Percentiles rank a stretch among this genome's conserved stretches.
phyloP scores from a whole-genome alignment of 192 early-diverging fungal genomes.

The Gorgonomyces haynaldii region DNA sequence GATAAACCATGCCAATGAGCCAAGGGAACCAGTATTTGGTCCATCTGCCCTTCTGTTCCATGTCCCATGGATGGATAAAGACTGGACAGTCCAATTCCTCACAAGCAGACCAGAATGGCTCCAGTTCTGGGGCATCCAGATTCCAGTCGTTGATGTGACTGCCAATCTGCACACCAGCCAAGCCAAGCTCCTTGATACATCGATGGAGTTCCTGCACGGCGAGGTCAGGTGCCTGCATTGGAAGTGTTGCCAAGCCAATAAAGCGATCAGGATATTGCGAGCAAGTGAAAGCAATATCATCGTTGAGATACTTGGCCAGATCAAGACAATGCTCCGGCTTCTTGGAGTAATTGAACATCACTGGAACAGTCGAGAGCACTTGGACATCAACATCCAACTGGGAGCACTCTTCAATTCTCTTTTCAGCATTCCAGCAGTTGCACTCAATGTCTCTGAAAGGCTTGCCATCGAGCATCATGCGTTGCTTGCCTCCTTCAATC shows the following conservation, averaged over 20 bases:
- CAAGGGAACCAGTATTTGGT: conserved; percentile 62
- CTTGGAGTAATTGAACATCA: conserved; percentile 42
- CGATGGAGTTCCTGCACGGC: conserved; percentile 51
- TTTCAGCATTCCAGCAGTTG: conserved; percentile 58
- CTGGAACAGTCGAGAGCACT: conserved; percentile 57
- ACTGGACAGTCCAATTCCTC: conserved; percentile 50
- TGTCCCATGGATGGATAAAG: conserved; percentile 62
- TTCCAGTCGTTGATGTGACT: conserved; percentile 52
- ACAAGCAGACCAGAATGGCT: conserved; percentile 52
- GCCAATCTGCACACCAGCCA: conserved; percentile 54
- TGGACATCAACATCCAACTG: conserved; percentile 43
- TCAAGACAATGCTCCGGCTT: conserved; percentile 27
- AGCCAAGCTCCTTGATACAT: conserved; percentile 50
- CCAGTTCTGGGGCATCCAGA: conserved; percentile 54
- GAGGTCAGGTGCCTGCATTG: conserved; percentile 55
- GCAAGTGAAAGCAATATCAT: conserved; percentile 33
- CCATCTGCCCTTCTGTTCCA: conserved; percentile 45
- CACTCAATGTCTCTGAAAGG: conserved; percentile 53
- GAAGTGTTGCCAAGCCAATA: conserved; percentile 52
- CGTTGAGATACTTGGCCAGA: conserved; percentile 17
- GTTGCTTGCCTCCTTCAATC: conserved; percentile 29
- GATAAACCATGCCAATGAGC: conserved; percentile 38
- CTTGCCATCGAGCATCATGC: conserved; percentile 60
- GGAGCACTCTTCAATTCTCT: conserved; percentile 45
- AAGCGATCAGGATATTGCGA: conserved; percentile 48